Conservation (phyloP, 1,284 basidiomycete genomes). For the Ceratobasidium papillatum region DNA sequence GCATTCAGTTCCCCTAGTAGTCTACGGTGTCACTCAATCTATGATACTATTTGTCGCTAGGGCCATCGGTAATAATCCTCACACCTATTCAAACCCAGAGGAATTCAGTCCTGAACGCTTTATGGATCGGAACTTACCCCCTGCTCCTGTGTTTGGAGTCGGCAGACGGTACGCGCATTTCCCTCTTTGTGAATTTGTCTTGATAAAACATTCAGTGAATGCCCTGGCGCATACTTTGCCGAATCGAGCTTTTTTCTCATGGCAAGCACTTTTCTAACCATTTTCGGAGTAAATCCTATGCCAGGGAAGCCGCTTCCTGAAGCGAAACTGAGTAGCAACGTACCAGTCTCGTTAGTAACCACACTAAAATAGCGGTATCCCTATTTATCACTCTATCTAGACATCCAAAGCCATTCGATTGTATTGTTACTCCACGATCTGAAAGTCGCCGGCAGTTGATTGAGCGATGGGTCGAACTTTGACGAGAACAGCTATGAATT, state of each 20-base stretch:
- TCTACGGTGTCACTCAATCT: background rate
- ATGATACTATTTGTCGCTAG: background rate
- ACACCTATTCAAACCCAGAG: constrained; percentile 39
- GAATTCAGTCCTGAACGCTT: constrained; percentile 45
- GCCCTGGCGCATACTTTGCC: background rate
- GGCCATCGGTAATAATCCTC: constrained; percentile 40
- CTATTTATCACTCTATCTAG: background rate
- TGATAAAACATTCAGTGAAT: background rate
- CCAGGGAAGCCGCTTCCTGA: background rate
- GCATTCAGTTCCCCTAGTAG: background rate
- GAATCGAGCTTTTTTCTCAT: background rate
- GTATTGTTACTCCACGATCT: background rate
- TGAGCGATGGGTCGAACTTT: background rate
- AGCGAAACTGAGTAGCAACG: background rate
- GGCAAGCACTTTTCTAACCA: background rate
- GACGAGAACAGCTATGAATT: too few relatives aligned
- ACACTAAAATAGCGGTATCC: background rate
- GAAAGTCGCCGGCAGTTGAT: background rate
- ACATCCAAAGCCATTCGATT: background rate
- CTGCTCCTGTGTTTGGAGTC: constrained; percentile 9
- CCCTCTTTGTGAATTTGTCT: background rate
- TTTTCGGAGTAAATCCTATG: background rate
- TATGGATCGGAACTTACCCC: constrained; percentile 8
- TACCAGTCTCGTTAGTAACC: background rate
- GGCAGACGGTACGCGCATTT: background rate